Evolutionary conservation across 768 basidiomycete genomes (phyloP).

Genomic region (Cystoderma amianthinum): DNA sequence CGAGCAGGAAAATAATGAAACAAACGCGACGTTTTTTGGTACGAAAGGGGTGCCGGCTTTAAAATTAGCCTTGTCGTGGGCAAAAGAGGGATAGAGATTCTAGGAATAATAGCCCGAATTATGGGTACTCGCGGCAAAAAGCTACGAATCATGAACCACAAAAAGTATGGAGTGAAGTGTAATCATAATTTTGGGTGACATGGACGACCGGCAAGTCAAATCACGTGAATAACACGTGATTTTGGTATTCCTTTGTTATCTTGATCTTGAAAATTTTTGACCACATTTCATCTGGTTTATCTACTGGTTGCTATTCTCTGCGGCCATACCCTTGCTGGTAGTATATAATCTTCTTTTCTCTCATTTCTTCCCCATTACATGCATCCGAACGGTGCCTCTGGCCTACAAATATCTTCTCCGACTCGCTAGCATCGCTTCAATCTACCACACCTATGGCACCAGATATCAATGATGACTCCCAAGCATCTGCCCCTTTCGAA

Average conservation of each 20-base stretch:
- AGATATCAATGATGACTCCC: constrained; percentile 23
- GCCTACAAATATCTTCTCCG: constrained; percentile 22
- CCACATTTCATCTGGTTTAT: too few relatives aligned
- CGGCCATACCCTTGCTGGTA: too few relatives aligned
- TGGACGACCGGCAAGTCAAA: too few relatives aligned
- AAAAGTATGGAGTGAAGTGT: not conserved
- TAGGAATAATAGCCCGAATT: constrained; percentile 36
- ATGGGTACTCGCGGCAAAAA: constrained; percentile 37
- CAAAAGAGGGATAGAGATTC: constrained; percentile 41
- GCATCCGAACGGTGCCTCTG: constrained; percentile 27
- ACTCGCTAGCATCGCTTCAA: constrained; percentile 46
- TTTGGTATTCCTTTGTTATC: too few relatives aligned
- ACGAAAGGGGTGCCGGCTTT: constrained; percentile 16
- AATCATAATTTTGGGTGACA: too few relatives aligned
- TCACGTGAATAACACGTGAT: too few relatives aligned
- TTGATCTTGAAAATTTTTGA: too few relatives aligned
- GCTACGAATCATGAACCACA: constrained; percentile 23
- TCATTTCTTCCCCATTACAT: too few relatives aligned
- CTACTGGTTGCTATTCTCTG: too few relatives aligned
- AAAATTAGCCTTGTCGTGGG: constrained; percentile 31
- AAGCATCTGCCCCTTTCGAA: constrained; percentile 63
- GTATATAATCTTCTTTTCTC: too few relatives aligned
- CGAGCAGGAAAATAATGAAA: constrained; percentile 45
- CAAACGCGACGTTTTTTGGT: constrained; percentile 31
- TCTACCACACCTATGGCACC: constrained; percentile 25